These are phyloP conservation scores for Smallanthus sonchifolius DNA, from an alignment of 129 eudicot genomes.

Conservation along the genomic window DNA sequence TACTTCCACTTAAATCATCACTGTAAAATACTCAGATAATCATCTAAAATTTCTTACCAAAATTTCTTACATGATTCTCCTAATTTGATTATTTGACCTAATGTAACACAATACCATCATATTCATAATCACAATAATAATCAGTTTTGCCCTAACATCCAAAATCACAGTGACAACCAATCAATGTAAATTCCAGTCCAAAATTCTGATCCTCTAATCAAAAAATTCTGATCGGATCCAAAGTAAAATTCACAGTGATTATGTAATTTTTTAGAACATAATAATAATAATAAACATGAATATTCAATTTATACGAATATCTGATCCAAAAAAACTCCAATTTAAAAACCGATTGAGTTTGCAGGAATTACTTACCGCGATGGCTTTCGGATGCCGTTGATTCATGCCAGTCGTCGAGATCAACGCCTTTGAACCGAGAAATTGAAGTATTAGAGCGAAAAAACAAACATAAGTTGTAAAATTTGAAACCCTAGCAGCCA, in stretches of 20 bases:
- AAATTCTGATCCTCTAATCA: neutral
- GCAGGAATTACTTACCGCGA: conserved; percentile 49
- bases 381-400: conserved; percentile 65
- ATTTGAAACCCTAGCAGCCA: conserved; percentile 22
- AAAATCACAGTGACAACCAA: neutral
- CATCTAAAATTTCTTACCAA: neutral
- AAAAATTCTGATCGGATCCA: neutral
- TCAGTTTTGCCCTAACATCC: neutral
- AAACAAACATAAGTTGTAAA: conserved; percentile 17
- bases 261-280: neutral
- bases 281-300: neutral
- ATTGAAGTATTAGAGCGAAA: conserved; percentile 31
- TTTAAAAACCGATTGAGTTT: neutral
- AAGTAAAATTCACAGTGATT: neutral
- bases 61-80: neutral
- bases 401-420: conserved; percentile 45
- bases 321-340: neutral
- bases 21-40: neutral
- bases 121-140: neutral
- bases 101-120: neutral
- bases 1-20: neutral
- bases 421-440: conserved; percentile 48
- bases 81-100: neutral
- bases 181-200: neutral
- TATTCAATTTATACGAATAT: neutral